Evolutionary conservation across 2,329 filamentous ascomycete species (phyloP), one percentile per base, ranked within the genome.

Genomic region (Aureobasidium sp.): DNA sequence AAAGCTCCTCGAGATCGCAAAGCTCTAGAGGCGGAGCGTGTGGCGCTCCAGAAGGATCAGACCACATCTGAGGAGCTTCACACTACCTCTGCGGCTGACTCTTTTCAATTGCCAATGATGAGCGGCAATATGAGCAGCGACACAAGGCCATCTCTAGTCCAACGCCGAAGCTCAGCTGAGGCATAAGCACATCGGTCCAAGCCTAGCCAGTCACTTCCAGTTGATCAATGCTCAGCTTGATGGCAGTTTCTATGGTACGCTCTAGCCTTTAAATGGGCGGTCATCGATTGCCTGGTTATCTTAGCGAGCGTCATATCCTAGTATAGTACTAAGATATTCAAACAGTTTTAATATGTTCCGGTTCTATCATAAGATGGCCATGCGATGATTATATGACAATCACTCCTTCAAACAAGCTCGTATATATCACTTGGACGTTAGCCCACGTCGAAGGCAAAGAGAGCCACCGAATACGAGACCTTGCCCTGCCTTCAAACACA

Each of bases 1-100:
- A 55, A 55, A n/a, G 51, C 51, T n/a, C 51, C 51, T 17, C 51
- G 36, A 13, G 51, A 55, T n/a, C 51, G 51, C 4, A 55, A 41
- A 41, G 51, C 37, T 43, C 36, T 55, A 26, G 51, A 55, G 26
- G 51, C 51, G 15, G 36, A 55, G 26, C 51, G 51, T 12, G 26
- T 55, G 12, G 51, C 51, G n/a, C 20, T 55, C 10, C 51, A 55
- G 7, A 55, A 37, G 5, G 51, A 24, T n/a, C 32, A 12, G 6
- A 3, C 10, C 32, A 26, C 34, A 7, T 26, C 48, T 26, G 48
- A n/a, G 12, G 48, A 52, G 34, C 32, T 52, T 9, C 20, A 39
- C 29, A 52, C 32, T 27, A 20, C 17, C 10, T 39, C 32, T 52
- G 48, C 39, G 8, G 29, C 20, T 3, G 12, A 24, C n/a, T 34